These are phyloP conservation scores for Colletotrichum coccodes DNA, from an alignment of 2,329 filamentous ascomycete species.

Conservation along the genomic window DNA sequence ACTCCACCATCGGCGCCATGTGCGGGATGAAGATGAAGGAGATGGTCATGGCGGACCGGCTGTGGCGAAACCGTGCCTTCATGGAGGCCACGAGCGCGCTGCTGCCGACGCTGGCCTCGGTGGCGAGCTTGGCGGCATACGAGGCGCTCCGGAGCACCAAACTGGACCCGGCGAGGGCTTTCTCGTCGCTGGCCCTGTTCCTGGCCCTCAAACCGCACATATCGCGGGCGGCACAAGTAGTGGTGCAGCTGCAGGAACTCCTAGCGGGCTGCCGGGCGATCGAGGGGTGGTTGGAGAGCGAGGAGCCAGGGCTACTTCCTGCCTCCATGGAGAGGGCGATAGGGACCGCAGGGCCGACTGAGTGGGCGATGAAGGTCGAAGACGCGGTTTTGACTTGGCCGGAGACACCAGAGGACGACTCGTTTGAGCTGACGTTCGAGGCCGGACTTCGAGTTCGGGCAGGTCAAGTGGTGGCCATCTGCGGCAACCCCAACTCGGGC, in stretches of 20 bases:
- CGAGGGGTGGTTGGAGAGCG: neutral
- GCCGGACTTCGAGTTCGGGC: neutral
- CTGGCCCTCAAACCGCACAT: constrained; percentile 5
- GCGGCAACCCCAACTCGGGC: neutral
- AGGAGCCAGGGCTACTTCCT: constrained; percentile 1
- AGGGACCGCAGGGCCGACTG: neutral
- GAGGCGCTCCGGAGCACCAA: neutral
- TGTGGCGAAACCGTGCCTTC: constrained; percentile 1
- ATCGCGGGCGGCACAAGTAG: neutral
- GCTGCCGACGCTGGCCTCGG: neutral
- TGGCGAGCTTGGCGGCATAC: neutral
- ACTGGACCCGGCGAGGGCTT: neutral
- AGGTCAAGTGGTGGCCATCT: neutral
- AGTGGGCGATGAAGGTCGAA: neutral
- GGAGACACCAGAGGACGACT: neutral
- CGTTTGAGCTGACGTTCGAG: neutral
- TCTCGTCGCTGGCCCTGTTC: constrained; percentile 1
- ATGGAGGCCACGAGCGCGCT: neutral
- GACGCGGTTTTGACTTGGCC: neutral
- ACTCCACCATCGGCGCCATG: neutral
- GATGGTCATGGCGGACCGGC: neutral
- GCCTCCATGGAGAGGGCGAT: too few species aligned
- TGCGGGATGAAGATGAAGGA: neutral
- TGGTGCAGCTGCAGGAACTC: neutral
- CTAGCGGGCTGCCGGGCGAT: neutral